A percentile compares a stretch with the other conserved stretches of the same genome.
Conservation (phyloP, 768 basidiomycete genomes). For the Saitozyma podzolica region DNA sequence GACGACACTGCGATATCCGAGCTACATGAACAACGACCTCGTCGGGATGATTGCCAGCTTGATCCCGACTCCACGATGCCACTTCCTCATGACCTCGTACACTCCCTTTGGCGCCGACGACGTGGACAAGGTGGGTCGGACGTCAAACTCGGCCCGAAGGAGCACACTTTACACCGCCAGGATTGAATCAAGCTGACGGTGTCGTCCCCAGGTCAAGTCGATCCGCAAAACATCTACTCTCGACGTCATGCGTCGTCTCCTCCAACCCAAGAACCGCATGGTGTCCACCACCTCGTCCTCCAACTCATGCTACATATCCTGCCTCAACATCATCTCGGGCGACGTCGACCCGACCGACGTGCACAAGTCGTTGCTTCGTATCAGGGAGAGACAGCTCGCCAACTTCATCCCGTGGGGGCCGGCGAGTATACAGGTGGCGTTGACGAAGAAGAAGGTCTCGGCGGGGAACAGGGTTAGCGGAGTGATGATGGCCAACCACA, state of each 20-base stretch:
- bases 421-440: slow-evolving; percentile 93
- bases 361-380: slow-evolving; percentile 94
- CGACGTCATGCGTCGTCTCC: slow-evolving; percentile 94
- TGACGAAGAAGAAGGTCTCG: slow-evolving; percentile 79
- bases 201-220: slow-evolving; percentile 71
- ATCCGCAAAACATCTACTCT: slow-evolving; percentile 94
- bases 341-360: slow-evolving; percentile 98
- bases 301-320: slow-evolving; percentile 83
- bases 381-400: slow-evolving; percentile 92
- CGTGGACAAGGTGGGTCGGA: slow-evolving; percentile 75
- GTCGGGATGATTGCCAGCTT: slow-evolving; percentile 95
- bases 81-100: slow-evolving; percentile 98
- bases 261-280: slow-evolving; percentile 98
- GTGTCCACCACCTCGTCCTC: slow-evolving; percentile 68
- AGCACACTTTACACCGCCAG: neutral
- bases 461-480: slow-evolving; percentile 96
- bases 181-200: slow-evolving; percentile 5
- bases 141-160: neutral
- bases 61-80: slow-evolving; percentile 94
- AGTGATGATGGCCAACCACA: slow-evolving; percentile 98
- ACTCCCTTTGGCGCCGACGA: slow-evolving; percentile 97
- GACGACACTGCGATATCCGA: slow-evolving; percentile 92
- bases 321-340: slow-evolving; percentile 96
- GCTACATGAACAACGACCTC: slow-evolving; percentile 99
- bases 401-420: slow-evolving; percentile 99